Percentiles rank a stretch among this genome's conserved stretches.
Evolutionary conservation across 2,329 filamentous ascomycete genomes (phyloP).

Genomic region (Verruconis gallopava): DNA sequence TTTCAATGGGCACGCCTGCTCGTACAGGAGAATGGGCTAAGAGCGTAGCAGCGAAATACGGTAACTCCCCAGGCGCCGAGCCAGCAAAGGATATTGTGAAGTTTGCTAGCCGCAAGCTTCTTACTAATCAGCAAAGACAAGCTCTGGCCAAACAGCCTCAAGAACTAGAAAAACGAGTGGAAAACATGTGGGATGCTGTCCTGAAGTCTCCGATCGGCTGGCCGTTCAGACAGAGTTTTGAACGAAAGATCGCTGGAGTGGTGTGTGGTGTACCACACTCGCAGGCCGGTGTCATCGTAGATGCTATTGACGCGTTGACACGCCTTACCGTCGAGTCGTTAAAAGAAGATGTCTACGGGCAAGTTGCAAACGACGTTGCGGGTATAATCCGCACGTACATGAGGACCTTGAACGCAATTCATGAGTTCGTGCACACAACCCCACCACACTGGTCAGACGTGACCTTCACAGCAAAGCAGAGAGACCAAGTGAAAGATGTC

Average conservation of each 20-base stretch:
- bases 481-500: conserved; percentile 46
- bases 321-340: conserved; percentile 58
- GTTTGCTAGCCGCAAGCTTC: conserved; percentile 17
- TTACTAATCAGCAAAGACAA: conserved; percentile 11
- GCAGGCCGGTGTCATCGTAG: conserved; percentile 52
- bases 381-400: conserved; percentile 63
- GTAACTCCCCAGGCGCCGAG: conserved; percentile 6
- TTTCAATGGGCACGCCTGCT: neutral
- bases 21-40: neutral
- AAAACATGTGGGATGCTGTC: neutral
- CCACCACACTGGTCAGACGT: conserved; percentile 71
- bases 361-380: conserved; percentile 72
- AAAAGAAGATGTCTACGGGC: conserved; percentile 69
- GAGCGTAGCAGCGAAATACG: conserved; percentile 16
- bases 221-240: conserved; percentile 59
- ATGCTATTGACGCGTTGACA: conserved; percentile 52
- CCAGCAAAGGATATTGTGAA: conserved; percentile 1
- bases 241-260: conserved; percentile 49
- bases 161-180: conserved; percentile 18
- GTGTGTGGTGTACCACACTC: conserved; percentile 62
- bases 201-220: conserved; percentile 19
- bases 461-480: conserved; percentile 30
- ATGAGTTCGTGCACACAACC: conserved; percentile 48
- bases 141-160: conserved; percentile 17
- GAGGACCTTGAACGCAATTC: conserved; percentile 51